Conservation (phyloP, 2,329 filamentous ascomycete genomes). For the Trichophyton simii region DNA sequence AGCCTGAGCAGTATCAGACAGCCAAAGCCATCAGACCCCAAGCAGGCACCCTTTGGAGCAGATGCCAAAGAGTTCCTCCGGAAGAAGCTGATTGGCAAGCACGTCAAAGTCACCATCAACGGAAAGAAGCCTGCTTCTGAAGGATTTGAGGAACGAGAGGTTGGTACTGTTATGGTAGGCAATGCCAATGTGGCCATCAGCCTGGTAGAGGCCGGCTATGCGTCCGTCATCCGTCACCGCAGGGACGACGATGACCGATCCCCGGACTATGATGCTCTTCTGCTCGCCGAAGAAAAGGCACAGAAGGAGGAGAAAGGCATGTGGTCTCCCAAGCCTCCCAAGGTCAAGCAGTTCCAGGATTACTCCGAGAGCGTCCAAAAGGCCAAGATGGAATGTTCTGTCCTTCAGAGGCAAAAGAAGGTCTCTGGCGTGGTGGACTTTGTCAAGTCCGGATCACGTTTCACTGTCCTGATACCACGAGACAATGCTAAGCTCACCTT, state of each 20-base stretch:
- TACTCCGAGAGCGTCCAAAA: slow-evolving; percentile 89
- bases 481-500: slow-evolving; percentile 92
- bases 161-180: slow-evolving; percentile 72
- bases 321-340: slow-evolving; percentile 82
- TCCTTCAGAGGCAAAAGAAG: slow-evolving; percentile 80
- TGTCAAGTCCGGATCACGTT: slow-evolving; percentile 91
- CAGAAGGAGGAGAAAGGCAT: slow-evolving; percentile 86
- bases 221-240: slow-evolving; percentile 85
- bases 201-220: slow-evolving; percentile 86
- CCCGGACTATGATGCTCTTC: slow-evolving; percentile 66
- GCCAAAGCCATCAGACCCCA: slow-evolving; percentile 75
- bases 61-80: slow-evolving; percentile 94
- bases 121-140: slow-evolving; percentile 81
- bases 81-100: slow-evolving; percentile 90
- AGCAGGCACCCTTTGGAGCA: slow-evolving; percentile 76
- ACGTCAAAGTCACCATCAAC: slow-evolving; percentile 78
- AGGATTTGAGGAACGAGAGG: slow-evolving; percentile 86
- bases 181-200: slow-evolving; percentile 75
- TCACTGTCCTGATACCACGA: slow-evolving; percentile 79
- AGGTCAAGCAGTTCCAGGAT: slow-evolving; percentile 70
- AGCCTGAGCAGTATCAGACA: slow-evolving; percentile 87
- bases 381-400: slow-evolving; percentile 83
- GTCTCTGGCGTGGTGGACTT: slow-evolving; percentile 91
- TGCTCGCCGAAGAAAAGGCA: slow-evolving; percentile 43
- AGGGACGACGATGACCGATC: slow-evolving; percentile 90